Percentiles rank a stretch among this genome's conserved stretches.
These are phyloP conservation scores for Phytopythium sindhum DNA, from an alignment of 352 stramenopile species.

Conservation along the genomic window DNA sequence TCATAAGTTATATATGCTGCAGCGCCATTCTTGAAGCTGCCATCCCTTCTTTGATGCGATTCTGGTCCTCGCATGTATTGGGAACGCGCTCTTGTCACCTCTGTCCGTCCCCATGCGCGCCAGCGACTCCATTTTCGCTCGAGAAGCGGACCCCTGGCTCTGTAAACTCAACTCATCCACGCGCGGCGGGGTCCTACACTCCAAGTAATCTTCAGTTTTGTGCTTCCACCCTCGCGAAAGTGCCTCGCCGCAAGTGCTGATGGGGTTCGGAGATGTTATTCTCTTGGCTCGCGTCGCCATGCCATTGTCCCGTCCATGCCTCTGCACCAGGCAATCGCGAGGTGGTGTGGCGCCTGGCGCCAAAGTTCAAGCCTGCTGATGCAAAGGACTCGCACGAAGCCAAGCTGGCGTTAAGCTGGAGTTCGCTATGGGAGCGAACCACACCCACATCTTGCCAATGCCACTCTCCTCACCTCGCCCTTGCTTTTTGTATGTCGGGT, in stretches of 20 bases:
- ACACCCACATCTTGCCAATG: background rate
- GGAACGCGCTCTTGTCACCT: background rate
- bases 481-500: background rate
- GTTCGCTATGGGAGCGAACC: background rate
- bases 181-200: background rate
- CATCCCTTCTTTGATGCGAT: too few relatives aligned
- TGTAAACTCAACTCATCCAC: background rate
- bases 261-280: background rate
- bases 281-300: background rate
- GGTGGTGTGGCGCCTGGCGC: background rate
- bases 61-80: background rate
- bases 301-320: background rate
- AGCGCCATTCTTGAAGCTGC: background rate
- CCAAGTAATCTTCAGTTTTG: conserved; percentile 4
- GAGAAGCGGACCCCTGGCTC: background rate
- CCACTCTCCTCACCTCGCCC: background rate
- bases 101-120: too few relatives aligned
- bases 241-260: background rate
- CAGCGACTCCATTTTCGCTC: background rate
- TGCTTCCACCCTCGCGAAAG: background rate
- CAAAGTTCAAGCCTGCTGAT: background rate
- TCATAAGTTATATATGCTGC: background rate
- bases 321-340: background rate
- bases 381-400: background rate
- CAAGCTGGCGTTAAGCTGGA: background rate